Conservation (phyloP, 106 monocot species). For the Dendrobium chrysotoxum region DNA sequence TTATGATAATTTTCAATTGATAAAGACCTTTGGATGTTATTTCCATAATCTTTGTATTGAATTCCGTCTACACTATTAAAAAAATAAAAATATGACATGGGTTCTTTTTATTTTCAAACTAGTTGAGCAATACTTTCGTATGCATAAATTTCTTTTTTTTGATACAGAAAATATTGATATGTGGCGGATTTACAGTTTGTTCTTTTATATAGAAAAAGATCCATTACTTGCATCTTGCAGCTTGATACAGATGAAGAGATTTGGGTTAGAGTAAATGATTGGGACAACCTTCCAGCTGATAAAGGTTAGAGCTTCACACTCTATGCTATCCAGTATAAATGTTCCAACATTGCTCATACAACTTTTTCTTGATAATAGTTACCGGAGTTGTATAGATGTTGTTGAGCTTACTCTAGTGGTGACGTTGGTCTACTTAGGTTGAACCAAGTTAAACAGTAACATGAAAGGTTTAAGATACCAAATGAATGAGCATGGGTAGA, state of each 20-base stretch:
- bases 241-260: conserved; percentile 19
- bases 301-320: conserved; percentile 3
- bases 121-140: background rate
- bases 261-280: conserved; percentile 22
- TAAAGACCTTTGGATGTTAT: too few species aligned
- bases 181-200: background rate
- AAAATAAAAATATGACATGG: background rate
- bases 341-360: background rate
- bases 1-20: too few species aligned
- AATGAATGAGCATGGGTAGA: too few species aligned
- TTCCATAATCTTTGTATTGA: too few species aligned
- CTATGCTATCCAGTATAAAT: background rate
- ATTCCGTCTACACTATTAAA: too few species aligned
- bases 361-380: background rate
- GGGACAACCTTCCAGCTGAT: conserved; percentile 21
- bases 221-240: conserved; percentile 7
- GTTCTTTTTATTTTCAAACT: background rate
- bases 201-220: background rate
- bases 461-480: too few species aligned
- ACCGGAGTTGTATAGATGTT: background rate
- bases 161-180: background rate
- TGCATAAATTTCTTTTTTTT: background rate
- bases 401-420: background rate
- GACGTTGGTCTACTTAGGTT: too few species aligned
- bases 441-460: too few species aligned